phyloP scores from a whole-genome alignment of 306 rosid species.

The Calophaca sinica region DNA sequence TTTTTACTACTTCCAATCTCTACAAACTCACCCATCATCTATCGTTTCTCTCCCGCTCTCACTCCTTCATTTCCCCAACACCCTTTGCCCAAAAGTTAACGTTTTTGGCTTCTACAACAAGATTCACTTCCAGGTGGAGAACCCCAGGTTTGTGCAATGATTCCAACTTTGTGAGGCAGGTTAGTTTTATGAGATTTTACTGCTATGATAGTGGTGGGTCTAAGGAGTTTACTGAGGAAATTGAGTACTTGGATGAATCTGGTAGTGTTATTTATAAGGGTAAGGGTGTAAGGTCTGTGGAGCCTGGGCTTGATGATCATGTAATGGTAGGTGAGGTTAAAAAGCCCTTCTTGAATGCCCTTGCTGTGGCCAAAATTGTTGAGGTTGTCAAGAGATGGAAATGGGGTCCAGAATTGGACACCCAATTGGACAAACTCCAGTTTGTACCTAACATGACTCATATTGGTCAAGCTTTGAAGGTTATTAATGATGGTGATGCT shows the following conservation, averaged over 20 bases:
- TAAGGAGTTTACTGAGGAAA: conserved; percentile 83
- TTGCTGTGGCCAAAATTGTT: conserved; percentile 82
- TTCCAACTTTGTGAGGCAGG: conserved; percentile 26
- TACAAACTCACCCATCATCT: conserved; percentile 46
- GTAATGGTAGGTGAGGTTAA: conserved; percentile 86
- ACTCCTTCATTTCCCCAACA: conserved; percentile 34
- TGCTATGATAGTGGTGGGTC: conserved; percentile 56
- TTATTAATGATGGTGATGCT: conserved; percentile 68
- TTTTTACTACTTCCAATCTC: conserved; percentile 42
- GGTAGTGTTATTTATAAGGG: conserved; percentile 83
- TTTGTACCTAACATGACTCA: conserved; percentile 86
- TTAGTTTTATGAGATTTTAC: conserved; percentile 51
- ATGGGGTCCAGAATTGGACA: conserved; percentile 98
- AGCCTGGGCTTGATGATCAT: conserved; percentile 93
- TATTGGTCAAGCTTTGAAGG: conserved; percentile 71
- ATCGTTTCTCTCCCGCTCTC: conserved; percentile 31
- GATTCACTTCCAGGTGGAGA: conserved; percentile 21
- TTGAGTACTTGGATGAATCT: conserved; percentile 86
- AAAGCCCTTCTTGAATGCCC: conserved; percentile 77
- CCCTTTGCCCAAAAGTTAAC: conserved; percentile 48
- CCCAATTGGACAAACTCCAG: conserved; percentile 86
- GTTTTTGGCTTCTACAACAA: conserved; percentile 47
- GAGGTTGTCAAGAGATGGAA: conserved; percentile 95
- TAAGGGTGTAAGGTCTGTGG: conserved; percentile 80
- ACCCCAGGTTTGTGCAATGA: conserved; percentile 42